Percentiles rank a stretch among this genome's conserved stretches.
These are phyloP conservation scores for Xanthoconium stramineum DNA, from an alignment of 768 basidiomycete species.

Conservation along the genomic window DNA sequence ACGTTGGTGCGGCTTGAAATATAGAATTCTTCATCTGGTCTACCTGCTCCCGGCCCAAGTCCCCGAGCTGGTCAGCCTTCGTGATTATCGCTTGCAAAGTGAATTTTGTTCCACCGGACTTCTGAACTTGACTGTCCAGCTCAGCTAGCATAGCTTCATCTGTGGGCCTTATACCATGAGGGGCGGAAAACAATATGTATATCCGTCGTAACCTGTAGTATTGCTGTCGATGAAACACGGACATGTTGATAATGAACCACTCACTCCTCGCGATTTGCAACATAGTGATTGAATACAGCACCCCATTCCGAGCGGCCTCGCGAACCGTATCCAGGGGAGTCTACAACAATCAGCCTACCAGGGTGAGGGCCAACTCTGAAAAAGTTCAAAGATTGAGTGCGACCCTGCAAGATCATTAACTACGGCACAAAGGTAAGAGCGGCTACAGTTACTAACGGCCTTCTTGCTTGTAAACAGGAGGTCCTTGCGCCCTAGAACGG, in stretches of 20 bases:
- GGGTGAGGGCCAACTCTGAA: conserved; percentile 57
- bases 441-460: conserved; percentile 47
- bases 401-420: conserved; percentile 45
- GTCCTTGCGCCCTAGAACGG: conserved; percentile 54
- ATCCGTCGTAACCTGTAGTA: conserved; percentile 58
- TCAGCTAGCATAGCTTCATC: conserved; percentile 63
- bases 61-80: conserved; percentile 54
- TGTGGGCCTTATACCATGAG: conserved; percentile 53
- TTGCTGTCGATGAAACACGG: not conserved
- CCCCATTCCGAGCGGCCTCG: conserved; percentile 79
- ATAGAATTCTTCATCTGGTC: conserved; percentile 48
- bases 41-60: conserved; percentile 36
- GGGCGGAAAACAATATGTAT: conserved; percentile 68
- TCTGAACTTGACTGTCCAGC: conserved; percentile 35
- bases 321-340: conserved; percentile 78
- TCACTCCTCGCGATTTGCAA: conserved; percentile 59
- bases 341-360: conserved; percentile 65
- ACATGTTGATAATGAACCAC: conserved; percentile 21
- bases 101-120: conserved; percentile 40
- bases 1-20: conserved; percentile 52
- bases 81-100: conserved; percentile 73
- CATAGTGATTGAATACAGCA: conserved; percentile 59
- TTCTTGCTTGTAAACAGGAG: conserved; percentile 66
- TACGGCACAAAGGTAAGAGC: not conserved
- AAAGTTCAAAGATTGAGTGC: conserved; percentile 71